These are phyloP conservation scores for Colletotrichum sp. DNA, from an alignment of 2,329 filamentous ascomycete genomes.

Conservation along the genomic window DNA sequence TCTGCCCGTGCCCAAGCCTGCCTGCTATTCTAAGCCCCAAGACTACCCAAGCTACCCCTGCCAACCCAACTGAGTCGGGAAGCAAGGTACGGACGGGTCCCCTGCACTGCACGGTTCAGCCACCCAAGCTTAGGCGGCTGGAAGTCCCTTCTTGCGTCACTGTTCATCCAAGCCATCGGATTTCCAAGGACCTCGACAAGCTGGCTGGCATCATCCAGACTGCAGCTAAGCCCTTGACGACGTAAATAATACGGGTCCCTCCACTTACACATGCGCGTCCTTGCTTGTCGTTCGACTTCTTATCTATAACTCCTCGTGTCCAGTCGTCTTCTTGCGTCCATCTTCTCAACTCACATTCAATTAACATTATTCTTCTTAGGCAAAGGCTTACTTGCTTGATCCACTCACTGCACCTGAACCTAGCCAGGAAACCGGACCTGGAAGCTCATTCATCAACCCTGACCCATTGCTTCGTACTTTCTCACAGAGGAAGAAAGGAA, in stretches of 20 bases:
- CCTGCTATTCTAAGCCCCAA: not conserved
- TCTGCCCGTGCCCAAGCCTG: not conserved
- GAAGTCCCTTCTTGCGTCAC: slow-evolving; percentile 21
- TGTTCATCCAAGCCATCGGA: slow-evolving; percentile 6
- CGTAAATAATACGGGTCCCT: slow-evolving; percentile 23
- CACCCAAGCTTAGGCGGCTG: slow-evolving; percentile 1
- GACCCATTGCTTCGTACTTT: slow-evolving; percentile 26
- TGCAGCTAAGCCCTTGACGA: slow-evolving; percentile 21
- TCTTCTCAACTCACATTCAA: not conserved
- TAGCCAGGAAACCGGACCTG: slow-evolving; percentile 70
- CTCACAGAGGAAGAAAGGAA: slow-evolving; percentile 27
- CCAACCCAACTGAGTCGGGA: not conserved
- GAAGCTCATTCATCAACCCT: slow-evolving; percentile 56
- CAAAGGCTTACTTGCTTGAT: slow-evolving; percentile 70
- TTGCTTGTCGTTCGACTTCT: not conserved
- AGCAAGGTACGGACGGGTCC: slow-evolving; percentile 3
- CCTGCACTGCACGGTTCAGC: slow-evolving; percentile 12
- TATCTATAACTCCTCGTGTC: not conserved
- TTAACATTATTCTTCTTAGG: slow-evolving; percentile 45
- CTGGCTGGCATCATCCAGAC: slow-evolving; percentile 6
- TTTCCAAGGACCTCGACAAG: slow-evolving; percentile 20
- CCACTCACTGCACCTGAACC: slow-evolving; percentile 73
- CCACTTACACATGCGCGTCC: slow-evolving; percentile 13
- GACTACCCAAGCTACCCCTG: slow-evolving; percentile 11
- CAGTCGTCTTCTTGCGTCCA: not conserved